Percentiles rank a stretch among this genome's conserved stretches.
Conservation (phyloP, 768 basidiomycete species). For the Hydnomerulius pinastri region DNA sequence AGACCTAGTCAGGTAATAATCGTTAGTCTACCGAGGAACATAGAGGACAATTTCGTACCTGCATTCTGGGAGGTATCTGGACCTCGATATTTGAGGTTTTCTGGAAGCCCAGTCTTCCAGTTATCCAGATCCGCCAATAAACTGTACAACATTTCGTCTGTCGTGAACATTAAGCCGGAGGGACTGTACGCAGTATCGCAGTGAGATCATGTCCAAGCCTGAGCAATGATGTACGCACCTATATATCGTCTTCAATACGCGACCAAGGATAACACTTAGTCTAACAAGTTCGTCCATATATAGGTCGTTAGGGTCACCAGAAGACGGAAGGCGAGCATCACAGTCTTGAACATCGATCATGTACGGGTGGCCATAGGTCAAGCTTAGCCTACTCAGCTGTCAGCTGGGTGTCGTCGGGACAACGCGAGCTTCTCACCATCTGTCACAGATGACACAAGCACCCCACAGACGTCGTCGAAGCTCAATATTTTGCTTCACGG, state of each 20-base stretch:
- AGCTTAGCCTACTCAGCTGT: conserved; percentile 61
- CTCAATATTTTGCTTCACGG: conserved; percentile 81
- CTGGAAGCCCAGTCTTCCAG: conserved; percentile 82
- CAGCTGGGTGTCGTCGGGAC: neutral
- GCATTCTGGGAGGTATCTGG: conserved; percentile 62
- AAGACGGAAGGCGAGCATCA: conserved; percentile 90
- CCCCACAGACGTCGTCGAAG: conserved; percentile 91
- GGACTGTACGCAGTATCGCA: conserved; percentile 50
- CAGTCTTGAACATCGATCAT: conserved; percentile 98
- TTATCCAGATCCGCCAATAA: conserved; percentile 66
- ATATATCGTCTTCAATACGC: conserved; percentile 92
- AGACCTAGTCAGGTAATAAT: conserved; percentile 54
- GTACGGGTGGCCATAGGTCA: conserved; percentile 90
- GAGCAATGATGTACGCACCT: conserved; percentile 47
- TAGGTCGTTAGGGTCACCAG: conserved; percentile 73
- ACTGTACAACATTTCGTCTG: conserved; percentile 71
- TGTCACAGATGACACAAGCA: conserved; percentile 90
- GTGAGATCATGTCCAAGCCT: conserved; percentile 9
- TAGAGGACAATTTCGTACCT: conserved; percentile 46
- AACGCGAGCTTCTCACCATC: conserved; percentile 61
- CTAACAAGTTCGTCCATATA: conserved; percentile 93
- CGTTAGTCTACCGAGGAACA: neutral
- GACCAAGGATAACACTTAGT: conserved; percentile 87
- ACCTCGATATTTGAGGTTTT: conserved; percentile 76
- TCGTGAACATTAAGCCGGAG: conserved; percentile 83